These are phyloP conservation scores for Candida silvicultrix DNA, from an alignment of 805 yeast species.

Conservation along the genomic window DNA sequence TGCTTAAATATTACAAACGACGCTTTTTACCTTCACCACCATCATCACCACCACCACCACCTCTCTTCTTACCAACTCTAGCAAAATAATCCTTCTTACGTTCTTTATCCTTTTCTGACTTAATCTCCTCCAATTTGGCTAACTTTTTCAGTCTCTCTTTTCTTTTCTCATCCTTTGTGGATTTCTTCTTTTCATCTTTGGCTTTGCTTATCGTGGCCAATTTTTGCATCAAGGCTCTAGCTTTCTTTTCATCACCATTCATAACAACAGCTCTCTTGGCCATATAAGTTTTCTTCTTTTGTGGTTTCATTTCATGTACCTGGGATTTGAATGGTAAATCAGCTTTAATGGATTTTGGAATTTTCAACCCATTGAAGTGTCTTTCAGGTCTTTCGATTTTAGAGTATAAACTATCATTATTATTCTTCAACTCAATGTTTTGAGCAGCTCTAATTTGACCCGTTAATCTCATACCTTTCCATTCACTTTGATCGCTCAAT, in stretches of 20 bases:
- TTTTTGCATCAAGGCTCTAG: slow-evolving; percentile 82
- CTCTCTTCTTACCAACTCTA: slow-evolving; percentile 61
- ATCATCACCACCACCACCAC: slow-evolving; percentile 25
- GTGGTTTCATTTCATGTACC: slow-evolving; percentile 82
- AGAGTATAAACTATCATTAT: slow-evolving; percentile 43
- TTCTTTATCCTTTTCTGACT: slow-evolving; percentile 70
- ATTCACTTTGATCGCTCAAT: slow-evolving; percentile 67
- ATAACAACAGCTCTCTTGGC: slow-evolving; percentile 90
- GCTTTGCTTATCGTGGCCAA: slow-evolving; percentile 79
- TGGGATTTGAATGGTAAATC: slow-evolving; percentile 91
- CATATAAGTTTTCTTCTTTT: slow-evolving; percentile 74
- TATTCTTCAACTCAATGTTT: slow-evolving; percentile 56
- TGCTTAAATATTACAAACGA: slow-evolving; percentile 15
- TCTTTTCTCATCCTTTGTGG: slow-evolving; percentile 71
- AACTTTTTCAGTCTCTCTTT: slow-evolving; percentile 67
- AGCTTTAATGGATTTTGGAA: slow-evolving; percentile 72
- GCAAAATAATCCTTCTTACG: slow-evolving; percentile 84
- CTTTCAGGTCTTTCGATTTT: slow-evolving; percentile 83
- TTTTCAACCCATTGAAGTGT: slow-evolving; percentile 79
- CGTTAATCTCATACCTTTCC: slow-evolving; percentile 96
- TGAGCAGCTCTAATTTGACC: slow-evolving; percentile 85
- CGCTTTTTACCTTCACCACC: slow-evolving; percentile 23
- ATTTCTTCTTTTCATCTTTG: slow-evolving; percentile 70
- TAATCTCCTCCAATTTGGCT: slow-evolving; percentile 67
- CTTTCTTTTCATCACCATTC: slow-evolving; percentile 90